Base-by-base conservation (phyloP, 495 filamentous ascomycete genomes). In the Immersiella caudata region DNA sequence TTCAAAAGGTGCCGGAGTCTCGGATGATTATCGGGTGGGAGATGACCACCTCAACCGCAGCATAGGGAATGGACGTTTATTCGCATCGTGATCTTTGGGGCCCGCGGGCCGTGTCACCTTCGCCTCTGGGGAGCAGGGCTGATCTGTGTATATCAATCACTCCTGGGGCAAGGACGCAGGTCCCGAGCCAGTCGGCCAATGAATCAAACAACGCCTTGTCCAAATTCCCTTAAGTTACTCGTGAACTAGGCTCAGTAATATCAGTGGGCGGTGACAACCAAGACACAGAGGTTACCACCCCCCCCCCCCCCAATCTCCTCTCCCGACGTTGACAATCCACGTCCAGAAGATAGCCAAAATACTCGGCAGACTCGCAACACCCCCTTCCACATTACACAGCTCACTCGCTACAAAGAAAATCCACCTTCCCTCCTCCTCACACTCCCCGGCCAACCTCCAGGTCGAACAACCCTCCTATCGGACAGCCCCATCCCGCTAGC, bases 381-480 rank as follows among this genome's bases (percentile, higher is more conserved):
- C 81, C 2, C 81, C 81, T 18, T 75, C 73, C 0, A 84, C 81
- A 69, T 84, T 81, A 27, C 78, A 83, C 14, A 77, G 75, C 78
- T 83, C 80, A 63, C 81, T 84, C 0, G 64, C 61, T 0, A 85
- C 70, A 64, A 85, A 83, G 69, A 84, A 85, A 40, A 69, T 76
- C 80, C 79, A 85, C 8, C 82, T 68, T 8, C 70, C 63, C 58
- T 68, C 35, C 1, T 67, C 29, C 46, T 57, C 62, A 51, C 81
- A 83, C 25, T 78, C 60, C 29, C 66, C 76, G 0, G 78, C 75
- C 33, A 84, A 72, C 60, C 62, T 84, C 82, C 0, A 84, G 75
- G 51, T 83, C 76, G 63, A 84, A 84, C 2, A 84, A 71, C 71
- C 84, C 82, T 20, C 82, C 82, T 36, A 84, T 83, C 24, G 82